Evolutionary conservation across 2,329 filamentous ascomycete genomes (phyloP), one percentile per base, ranked within the genome.

Genomic region (Delphinella strobiligena): DNA sequence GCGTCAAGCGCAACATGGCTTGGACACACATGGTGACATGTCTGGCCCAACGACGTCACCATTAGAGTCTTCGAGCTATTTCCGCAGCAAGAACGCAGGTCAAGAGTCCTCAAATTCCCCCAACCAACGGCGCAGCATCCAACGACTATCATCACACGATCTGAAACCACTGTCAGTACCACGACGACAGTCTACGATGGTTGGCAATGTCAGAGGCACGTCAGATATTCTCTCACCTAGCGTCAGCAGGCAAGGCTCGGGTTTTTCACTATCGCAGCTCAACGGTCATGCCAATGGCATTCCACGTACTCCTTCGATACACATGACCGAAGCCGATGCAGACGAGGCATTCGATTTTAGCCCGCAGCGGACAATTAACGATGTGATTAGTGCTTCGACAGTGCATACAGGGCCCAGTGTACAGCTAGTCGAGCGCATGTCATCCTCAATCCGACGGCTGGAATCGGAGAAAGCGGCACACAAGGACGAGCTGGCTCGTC

Each of bases 401-500:
- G 82, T 86, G 7, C 89, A 80, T 0, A 88, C 89, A 0, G 91
- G 91, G 0, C 91, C 91, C 0, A 89, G 82, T 0, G 89, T 98
- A 1, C 89, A 96, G 61, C 74, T 98, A 1, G 88, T 98, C 12
- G 91, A 96, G 62, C 77, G 89, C 38, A 93, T 98, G 85, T 93
- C 84, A 54, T 85, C 88, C 2, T 85, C 87, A 0, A 88, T 98
- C 33, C 82, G 91, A 8, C 77, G 89, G 4, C 69, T 98, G 0
- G 91, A 98, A 56, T 85, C 78, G 36, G 91, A 98, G 56, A 93
- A 93, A 55, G 84, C 91, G 1, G 82, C 81, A 1, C 79, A 80
- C 11, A 86, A 82, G 53, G 91, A 98, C 55, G 91, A 98, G 58
- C 69, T 95, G 47, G 69, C 73, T 0, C 72, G 89, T 5, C 73